These are phyloP conservation scores for Neopestalotiopsis rosae DNA, from an alignment of 2,329 filamentous ascomycete species.

Conservation along the genomic window DNA sequence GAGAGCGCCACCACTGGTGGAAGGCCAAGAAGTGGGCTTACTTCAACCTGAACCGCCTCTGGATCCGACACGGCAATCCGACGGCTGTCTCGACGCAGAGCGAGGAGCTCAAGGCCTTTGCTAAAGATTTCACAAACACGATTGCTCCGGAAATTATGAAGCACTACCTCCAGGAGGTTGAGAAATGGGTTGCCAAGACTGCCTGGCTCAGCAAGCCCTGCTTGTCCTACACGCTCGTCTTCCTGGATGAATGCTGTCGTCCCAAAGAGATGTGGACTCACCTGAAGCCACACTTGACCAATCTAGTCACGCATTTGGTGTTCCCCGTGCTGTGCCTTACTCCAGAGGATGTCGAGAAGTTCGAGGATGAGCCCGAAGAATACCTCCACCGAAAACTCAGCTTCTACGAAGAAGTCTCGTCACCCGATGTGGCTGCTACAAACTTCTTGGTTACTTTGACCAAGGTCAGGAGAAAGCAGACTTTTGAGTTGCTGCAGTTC, in stretches of 20 bases:
- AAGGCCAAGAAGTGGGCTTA: constrained; percentile 99
- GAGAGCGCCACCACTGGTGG: constrained; percentile 98
- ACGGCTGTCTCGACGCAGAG: constrained; percentile 75
- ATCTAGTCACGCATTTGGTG: constrained; percentile 90
- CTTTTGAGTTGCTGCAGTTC: constrained; percentile 91
- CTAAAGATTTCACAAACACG: constrained; percentile 87
- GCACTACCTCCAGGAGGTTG: constrained; percentile 91
- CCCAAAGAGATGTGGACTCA: constrained; percentile 97
- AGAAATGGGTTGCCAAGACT: constrained; percentile 96
- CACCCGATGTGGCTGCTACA: constrained; percentile 92
- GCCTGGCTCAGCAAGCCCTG: constrained; percentile 95
- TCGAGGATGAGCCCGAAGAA: constrained; percentile 92
- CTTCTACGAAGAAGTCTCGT: constrained; percentile 95
- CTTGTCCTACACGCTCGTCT: constrained; percentile 90
- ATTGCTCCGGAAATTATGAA: constrained; percentile 97
- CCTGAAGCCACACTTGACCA: constrained; percentile 91
- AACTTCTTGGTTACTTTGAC: constrained; percentile 96
- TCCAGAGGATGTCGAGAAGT: constrained; percentile 90
- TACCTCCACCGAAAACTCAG: constrained; percentile 97
- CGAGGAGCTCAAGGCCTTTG: constrained; percentile 79
- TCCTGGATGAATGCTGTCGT: constrained; percentile 95
- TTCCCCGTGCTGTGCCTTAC: constrained; percentile 95
- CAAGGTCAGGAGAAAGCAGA: constrained; percentile 93
- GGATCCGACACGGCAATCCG: constrained; percentile 93
- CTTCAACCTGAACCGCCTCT: constrained; percentile 94